Base-by-base conservation (phyloP, 495 filamentous ascomycete genomes). In the Hypomontagnella monticulosa region DNA sequence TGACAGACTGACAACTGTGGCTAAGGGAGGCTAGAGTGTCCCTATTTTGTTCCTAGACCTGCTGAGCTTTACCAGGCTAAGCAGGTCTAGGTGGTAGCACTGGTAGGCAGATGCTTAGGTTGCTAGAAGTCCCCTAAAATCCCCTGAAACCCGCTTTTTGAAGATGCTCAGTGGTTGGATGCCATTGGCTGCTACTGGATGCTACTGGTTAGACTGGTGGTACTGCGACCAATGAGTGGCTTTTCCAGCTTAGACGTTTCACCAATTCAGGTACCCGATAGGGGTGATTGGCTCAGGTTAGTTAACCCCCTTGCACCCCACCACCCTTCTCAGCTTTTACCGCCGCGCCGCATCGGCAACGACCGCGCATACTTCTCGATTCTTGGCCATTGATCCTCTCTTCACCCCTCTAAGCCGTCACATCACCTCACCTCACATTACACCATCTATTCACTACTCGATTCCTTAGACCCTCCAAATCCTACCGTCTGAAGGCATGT, bases 211-310 rank as follows among this genome's bases (percentile, higher is more conserved):
- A 55, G 56, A 59, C 43, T 42, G 43, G 34, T 18, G 16, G 11
- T 12, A 12, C 42, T 53, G n/a, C 34, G 48, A 50, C 66, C 66
- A 69, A 63, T 69, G 50, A 50, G 19, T 50, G 49, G 49, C 19
- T 41, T 6, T 19, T 59, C 34, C 4, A 33, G 65, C 20, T 42
- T 55, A 49, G 43, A 37, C 10, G 60, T 63, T 69, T 69, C 66
- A 63, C 66, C 55, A 61, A 63, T 69, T 69, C 66, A 69, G 66
- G 66, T 69, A 69, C 66, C 55, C 48, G 49, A 63, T 41, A 15
- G 38, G 50, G 18, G n/a, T 69, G 60, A 69, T 69, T 63, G 66
- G 66, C 33, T 51, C 19, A 36, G 53, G 36, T 58, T 53, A 37
- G 27, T 49, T 62, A 8, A 44, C 27, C 32, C 19, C 4, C 36